A percentile compares a stretch with the other conserved stretches of the same genome.
Conservation (phyloP, 345 rosid species). For the Diplotaxis tenuifolia region DNA sequence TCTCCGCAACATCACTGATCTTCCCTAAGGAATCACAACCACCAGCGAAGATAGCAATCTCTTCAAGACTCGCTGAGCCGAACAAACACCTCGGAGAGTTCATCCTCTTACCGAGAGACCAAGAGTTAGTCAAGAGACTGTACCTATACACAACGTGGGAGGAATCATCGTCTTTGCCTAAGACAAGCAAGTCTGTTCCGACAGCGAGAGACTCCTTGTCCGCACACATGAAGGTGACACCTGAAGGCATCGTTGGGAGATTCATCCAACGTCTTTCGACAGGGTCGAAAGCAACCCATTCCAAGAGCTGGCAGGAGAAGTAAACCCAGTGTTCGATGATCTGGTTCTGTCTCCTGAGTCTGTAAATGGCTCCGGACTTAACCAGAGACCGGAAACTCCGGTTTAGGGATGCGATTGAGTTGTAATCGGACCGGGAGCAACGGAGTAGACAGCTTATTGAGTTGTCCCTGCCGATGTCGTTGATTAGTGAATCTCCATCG, state of each 20-base stretch:
- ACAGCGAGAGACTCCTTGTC: slow-evolving; percentile 71
- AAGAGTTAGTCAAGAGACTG: slow-evolving; percentile 48
- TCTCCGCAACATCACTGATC: slow-evolving; percentile 51
- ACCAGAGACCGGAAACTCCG: slow-evolving; percentile 47
- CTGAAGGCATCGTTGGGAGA: slow-evolving; percentile 56
- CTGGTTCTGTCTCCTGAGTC: slow-evolving; percentile 42
- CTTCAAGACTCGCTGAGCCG: slow-evolving; percentile 66
- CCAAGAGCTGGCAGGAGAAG: slow-evolving; percentile 59
- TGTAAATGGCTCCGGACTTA: slow-evolving; percentile 49
- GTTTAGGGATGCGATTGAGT: slow-evolving; percentile 43
- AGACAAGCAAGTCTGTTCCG: slow-evolving; percentile 59
- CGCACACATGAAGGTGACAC: slow-evolving; percentile 42
- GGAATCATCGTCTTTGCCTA: slow-evolving; percentile 46
- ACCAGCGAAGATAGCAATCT: slow-evolving; percentile 71
- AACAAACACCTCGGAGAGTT: slow-evolving; percentile 68
- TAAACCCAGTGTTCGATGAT: slow-evolving; percentile 74
- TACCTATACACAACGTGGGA: slow-evolving; percentile 42
- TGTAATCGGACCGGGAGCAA: slow-evolving; percentile 62
- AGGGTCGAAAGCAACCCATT: slow-evolving; percentile 87
- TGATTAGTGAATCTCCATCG: slow-evolving; percentile 49
- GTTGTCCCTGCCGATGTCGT: slow-evolving; percentile 62
- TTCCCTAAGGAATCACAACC: slow-evolving; percentile 54
- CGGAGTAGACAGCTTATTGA: slow-evolving; percentile 59
- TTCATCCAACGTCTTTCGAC: slow-evolving; percentile 52
- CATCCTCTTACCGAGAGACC: slow-evolving; percentile 50